Evolutionary conservation across 176 grass and related monocot species (phyloP).

Genomic region (Pontederia paniculata): DNA sequence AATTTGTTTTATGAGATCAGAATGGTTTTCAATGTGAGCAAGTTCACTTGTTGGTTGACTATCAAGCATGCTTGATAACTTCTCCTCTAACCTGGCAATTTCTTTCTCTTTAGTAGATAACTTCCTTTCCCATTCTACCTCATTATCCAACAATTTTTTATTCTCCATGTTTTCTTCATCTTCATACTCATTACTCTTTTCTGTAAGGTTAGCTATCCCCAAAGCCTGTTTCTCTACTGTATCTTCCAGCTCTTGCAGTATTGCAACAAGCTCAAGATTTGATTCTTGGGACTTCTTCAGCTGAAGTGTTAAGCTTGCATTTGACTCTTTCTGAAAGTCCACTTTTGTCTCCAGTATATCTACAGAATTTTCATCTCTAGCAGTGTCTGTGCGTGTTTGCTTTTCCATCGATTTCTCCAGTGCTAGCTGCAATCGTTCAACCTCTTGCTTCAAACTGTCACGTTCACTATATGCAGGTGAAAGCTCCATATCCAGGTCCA

Average conservation of each 20-base stretch:
- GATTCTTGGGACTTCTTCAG: slow-evolving; percentile 32
- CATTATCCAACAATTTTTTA: slow-evolving; percentile 22
- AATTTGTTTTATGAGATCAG: slow-evolving; percentile 61
- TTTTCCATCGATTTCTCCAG: no score
- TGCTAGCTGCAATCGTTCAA: no score
- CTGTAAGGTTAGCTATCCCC: slow-evolving; percentile 33
- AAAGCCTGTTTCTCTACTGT: slow-evolving; percentile 56
- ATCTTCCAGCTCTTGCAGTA: slow-evolving; percentile 88
- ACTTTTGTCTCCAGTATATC: no score
- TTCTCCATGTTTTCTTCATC: slow-evolving; percentile 22
- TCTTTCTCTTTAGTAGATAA: slow-evolving; percentile 63
- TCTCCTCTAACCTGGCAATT: slow-evolving; percentile 49
- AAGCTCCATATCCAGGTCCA: no score
- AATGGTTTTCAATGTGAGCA: slow-evolving; percentile 27
- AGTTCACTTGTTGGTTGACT: slow-evolving; percentile 25
- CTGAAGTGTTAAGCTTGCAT: not conserved
- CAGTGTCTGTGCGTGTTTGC: no score
- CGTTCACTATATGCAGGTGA: no score
- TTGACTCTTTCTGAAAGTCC: not conserved
- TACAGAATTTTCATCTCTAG: no score
- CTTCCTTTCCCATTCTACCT: slow-evolving; percentile 34
- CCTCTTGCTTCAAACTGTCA: no score
- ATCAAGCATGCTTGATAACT: slow-evolving; percentile 34
- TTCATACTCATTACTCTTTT: slow-evolving; percentile 19
- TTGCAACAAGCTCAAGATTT: slow-evolving; percentile 77